Evolutionary conservation across 2,329 filamentous ascomycete species (phyloP).

Genomic region (Aspergillus alliaceus): DNA sequence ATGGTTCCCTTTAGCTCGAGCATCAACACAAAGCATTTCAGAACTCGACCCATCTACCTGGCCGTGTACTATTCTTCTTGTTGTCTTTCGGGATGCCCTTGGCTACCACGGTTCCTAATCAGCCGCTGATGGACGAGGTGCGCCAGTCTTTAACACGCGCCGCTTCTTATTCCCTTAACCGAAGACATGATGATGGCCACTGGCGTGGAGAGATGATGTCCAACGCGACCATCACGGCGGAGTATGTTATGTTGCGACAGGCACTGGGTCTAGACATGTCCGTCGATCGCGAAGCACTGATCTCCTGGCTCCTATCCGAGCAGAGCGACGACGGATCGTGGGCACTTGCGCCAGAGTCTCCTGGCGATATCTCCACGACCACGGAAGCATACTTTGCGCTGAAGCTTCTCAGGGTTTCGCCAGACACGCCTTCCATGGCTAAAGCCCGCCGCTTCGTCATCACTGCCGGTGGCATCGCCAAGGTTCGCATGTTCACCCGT

Average conservation of each 20-base stretch:
- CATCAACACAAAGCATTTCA: no score
- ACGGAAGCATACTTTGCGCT: slow-evolving; percentile 37
- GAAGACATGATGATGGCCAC: slow-evolving; percentile 17
- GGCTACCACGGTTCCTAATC: no score
- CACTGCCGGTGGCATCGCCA: slow-evolving; percentile 27
- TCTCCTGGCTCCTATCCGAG: slow-evolving; percentile 13
- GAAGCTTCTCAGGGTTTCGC: slow-evolving; percentile 29
- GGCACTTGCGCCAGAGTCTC: slow-evolving; percentile 24
- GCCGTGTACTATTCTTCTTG: no score
- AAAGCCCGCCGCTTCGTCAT: slow-evolving; percentile 25
- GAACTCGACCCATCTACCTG: no score
- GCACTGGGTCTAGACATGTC: slow-evolving; percentile 20
- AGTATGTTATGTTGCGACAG: slow-evolving; percentile 18
- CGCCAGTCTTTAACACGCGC: neutral
- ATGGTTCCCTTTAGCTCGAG: no score
- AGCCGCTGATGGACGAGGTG: neutral
- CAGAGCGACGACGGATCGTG: slow-evolving; percentile 34
- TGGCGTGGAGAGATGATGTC: slow-evolving; percentile 27
- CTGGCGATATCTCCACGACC: slow-evolving; percentile 27
- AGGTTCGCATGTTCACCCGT: slow-evolving; percentile 33
- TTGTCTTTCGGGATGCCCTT: no score
- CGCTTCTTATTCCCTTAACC: neutral
- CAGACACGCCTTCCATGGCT: slow-evolving; percentile 9
- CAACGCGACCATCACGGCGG: slow-evolving; percentile 25
- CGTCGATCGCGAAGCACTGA: slow-evolving; percentile 1